Percentiles rank a stretch among this genome's conserved stretches.
Conservation (phyloP, 805 yeast species). For the Nakazawaea sp. region DNA sequence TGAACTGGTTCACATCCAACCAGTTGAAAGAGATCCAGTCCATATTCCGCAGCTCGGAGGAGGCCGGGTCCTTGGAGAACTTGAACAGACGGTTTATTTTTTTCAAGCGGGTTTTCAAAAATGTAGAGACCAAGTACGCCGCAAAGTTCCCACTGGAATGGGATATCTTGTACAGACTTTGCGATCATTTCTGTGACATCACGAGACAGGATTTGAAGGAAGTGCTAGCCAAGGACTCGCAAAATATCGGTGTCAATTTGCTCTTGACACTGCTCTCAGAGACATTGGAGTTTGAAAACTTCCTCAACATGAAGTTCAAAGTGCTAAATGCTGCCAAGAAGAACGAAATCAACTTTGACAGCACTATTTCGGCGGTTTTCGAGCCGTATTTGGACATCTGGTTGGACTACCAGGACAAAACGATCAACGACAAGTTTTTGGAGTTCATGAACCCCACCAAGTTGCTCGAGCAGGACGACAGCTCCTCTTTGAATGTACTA, state of each 20-base stretch:
- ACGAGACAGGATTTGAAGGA: slow-evolving; percentile 63
- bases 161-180: slow-evolving; percentile 59
- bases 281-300: slow-evolving; percentile 79
- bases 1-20: slow-evolving; percentile 65
- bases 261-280: slow-evolving; percentile 65
- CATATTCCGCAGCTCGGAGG: slow-evolving; percentile 76
- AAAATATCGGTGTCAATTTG: slow-evolving; percentile 50
- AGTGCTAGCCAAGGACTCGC: slow-evolving; percentile 36
- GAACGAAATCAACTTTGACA: slow-evolving; percentile 27
- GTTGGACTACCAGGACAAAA: slow-evolving; percentile 77
- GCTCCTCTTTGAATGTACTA: slow-evolving; percentile 58
- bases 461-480: slow-evolving; percentile 35
- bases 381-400: slow-evolving; percentile 82
- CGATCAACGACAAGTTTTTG: slow-evolving; percentile 52
- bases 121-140: slow-evolving; percentile 45
- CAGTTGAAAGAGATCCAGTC: slow-evolving; percentile 67
- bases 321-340: slow-evolving; percentile 21
- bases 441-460: slow-evolving; percentile 57
- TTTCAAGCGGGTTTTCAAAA: slow-evolving; percentile 62
- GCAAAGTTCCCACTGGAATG: slow-evolving; percentile 63
- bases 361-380: slow-evolving; percentile 56
- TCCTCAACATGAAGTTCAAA: slow-evolving; percentile 56
- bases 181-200: slow-evolving; percentile 55
- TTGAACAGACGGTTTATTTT: slow-evolving; percentile 74
- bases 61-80: slow-evolving; percentile 93